A percentile compares a stretch with the other conserved stretches of the same genome.
Conservation (phyloP, 75 land plant species). For the Cryptomeria japonica region DNA sequence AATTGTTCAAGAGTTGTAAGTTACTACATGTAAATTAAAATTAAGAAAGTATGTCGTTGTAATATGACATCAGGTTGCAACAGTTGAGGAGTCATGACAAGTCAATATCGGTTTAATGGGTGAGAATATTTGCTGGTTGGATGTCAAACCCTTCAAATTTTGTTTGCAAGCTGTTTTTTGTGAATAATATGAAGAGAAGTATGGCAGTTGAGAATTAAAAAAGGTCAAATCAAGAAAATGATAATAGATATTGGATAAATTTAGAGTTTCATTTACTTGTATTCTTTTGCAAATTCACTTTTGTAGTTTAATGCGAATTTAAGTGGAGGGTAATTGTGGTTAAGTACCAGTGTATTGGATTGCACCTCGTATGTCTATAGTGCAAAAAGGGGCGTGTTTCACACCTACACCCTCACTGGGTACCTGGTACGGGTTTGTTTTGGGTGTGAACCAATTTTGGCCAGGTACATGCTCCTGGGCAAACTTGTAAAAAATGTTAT, state of each 20-base stretch:
- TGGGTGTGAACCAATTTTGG: background rate
- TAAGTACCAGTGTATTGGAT: background rate
- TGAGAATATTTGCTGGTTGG: background rate
- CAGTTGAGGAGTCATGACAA: background rate
- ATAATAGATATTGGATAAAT: background rate
- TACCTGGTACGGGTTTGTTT: background rate
- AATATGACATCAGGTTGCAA: background rate
- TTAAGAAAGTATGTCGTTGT: background rate
- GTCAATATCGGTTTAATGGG: background rate
- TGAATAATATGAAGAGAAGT: too few species aligned
- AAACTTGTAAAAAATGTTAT: background rate
- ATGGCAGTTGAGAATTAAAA: background rate
- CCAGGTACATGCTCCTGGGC: background rate
- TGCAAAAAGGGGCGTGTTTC: background rate
- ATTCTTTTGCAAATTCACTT: background rate
- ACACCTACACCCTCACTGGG: background rate
- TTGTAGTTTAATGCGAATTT: background rate
- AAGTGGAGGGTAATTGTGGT: too few species aligned
- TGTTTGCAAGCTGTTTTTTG: background rate
- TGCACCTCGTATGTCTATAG: background rate
- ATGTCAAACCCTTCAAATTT: background rate
- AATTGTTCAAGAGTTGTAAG: background rate
- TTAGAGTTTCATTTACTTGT: background rate
- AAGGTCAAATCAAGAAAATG: background rate
- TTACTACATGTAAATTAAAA: background rate